A percentile compares a stretch with the other conserved stretches of the same genome.
phyloP scores from a whole-genome alignment of 2,329 filamentous ascomycete genomes.

The Myotisia sp. region DNA sequence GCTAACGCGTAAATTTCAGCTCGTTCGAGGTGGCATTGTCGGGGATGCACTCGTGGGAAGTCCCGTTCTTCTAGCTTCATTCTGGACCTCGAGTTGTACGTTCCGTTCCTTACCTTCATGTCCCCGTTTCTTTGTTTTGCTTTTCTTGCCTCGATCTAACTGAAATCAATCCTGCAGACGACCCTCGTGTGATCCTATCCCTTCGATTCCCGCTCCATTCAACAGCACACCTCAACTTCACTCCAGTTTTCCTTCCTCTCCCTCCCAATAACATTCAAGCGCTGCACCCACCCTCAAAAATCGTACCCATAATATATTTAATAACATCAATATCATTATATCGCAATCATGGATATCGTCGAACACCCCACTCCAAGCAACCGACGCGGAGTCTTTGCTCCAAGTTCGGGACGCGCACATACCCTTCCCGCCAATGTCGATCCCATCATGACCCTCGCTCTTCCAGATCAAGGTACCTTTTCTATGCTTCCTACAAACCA shows the following conservation, averaged over 20 bases:
- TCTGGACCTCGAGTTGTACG: neutral
- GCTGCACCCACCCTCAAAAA: neutral
- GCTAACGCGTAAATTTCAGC: too few relatives aligned
- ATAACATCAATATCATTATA: neutral
- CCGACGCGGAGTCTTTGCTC: constrained; percentile 18
- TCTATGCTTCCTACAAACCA: neutral
- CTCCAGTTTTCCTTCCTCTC: neutral
- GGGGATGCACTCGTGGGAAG: neutral
- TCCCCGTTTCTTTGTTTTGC: neutral
- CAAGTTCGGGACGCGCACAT: constrained; percentile 4
- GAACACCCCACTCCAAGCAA: constrained; percentile 31
- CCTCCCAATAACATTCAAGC: neutral
- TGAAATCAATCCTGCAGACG: neutral
- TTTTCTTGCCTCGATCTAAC: neutral
- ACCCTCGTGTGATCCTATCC: neutral
- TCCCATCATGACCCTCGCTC: constrained; percentile 2
- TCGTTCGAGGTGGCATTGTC: neutral
- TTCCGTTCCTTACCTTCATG: neutral
- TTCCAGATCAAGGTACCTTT: constrained; percentile 5
- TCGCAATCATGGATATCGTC: constrained; percentile 7
- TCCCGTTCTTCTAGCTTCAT: neutral
- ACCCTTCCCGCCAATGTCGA: constrained; percentile 2
- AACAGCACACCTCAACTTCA: neutral
- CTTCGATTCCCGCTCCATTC: neutral
- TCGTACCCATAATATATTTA: too few relatives aligned